Percentiles rank a stretch among this genome's conserved stretches.
Conservation (phyloP, 345 rosid genomes). For the Cardamine resedifolia region DNA sequence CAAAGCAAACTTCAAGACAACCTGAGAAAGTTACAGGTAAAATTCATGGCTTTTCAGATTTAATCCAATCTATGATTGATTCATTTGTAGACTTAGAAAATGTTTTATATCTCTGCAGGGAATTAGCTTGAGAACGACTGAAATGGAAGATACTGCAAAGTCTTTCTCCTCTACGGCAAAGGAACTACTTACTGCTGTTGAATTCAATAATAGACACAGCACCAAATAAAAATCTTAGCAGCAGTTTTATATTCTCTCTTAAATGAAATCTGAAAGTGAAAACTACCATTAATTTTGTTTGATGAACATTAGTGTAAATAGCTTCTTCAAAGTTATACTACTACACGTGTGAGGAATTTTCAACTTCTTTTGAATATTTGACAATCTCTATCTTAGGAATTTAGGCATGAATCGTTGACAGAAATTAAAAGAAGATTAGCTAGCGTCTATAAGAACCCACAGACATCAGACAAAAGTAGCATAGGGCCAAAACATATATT, state of each 20-base stretch:
- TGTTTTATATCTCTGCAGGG: constrained; percentile 48
- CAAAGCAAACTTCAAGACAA: constrained; percentile 87
- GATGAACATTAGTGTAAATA: constrained; percentile 25
- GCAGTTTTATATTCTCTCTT: not conserved
- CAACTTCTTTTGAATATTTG: not conserved
- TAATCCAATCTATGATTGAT: not conserved
- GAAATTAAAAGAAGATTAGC: not conserved
- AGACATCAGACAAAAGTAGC: not conserved
- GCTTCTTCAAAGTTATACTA: not conserved
- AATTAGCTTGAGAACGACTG: constrained; percentile 63
- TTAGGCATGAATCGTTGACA: not conserved
- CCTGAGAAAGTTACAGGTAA: constrained; percentile 70
- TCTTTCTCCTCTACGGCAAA: constrained; percentile 90
- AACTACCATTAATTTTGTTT: not conserved
- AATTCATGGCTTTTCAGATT: not conserved
- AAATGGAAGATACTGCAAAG: constrained; percentile 79
- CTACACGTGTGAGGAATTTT: not conserved
- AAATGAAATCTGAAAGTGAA: not conserved
- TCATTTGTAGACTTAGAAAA: not conserved
- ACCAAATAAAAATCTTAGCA: constrained; percentile 38
- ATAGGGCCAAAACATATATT: not conserved
- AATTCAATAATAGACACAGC: constrained; percentile 50
- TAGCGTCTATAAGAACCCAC: no score
- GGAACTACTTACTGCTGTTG: constrained; percentile 65
- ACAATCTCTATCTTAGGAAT: not conserved